phyloP scores from a whole-genome alignment of 495 filamentous ascomycete genomes.

The Thermochaetoides thermophila region DNA sequence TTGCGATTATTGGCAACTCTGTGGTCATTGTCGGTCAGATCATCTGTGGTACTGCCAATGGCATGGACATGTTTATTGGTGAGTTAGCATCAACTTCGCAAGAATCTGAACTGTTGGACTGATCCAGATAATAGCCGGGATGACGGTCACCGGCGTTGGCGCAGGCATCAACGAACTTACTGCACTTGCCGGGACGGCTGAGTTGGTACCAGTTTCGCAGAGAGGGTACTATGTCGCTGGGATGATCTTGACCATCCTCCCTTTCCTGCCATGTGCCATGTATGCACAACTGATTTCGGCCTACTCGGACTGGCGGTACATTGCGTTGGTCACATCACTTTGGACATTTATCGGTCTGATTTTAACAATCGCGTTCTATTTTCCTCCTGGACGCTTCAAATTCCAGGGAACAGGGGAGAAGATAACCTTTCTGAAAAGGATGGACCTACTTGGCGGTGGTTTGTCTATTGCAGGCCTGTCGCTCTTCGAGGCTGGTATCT shows the following conservation, averaged over 20 bases:
- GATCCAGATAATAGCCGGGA: slow-evolving; percentile 10
- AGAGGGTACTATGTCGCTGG: slow-evolving; percentile 54
- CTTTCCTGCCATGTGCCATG: slow-evolving; percentile 52
- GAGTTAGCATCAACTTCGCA: too few relatives aligned
- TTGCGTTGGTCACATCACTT: slow-evolving; percentile 42
- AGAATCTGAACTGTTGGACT: too few relatives aligned
- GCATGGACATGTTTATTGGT: slow-evolving; percentile 59
- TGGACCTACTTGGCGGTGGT: slow-evolving; percentile 55
- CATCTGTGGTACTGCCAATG: slow-evolving; percentile 45
- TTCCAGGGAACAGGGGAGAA: slow-evolving; percentile 32
- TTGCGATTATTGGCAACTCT: slow-evolving; percentile 44
- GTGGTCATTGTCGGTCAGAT: slow-evolving; percentile 54
- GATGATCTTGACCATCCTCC: slow-evolving; percentile 52
- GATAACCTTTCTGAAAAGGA: slow-evolving; percentile 36
- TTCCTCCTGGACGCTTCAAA: slow-evolving; percentile 46
- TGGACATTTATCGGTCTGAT: slow-evolving; percentile 50
- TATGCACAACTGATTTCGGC: slow-evolving; percentile 55
- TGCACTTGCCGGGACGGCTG: slow-evolving; percentile 38
- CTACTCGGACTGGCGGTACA: slow-evolving; percentile 46
- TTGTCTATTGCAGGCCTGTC: slow-evolving; percentile 51
- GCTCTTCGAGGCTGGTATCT: slow-evolving; percentile 49
- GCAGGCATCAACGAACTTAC: slow-evolving; percentile 17
- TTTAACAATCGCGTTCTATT: slow-evolving; percentile 49
- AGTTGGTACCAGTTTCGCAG: slow-evolving; percentile 52
- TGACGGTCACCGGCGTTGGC: slow-evolving; percentile 3